Conservation (phyloP, 2,329 filamentous ascomycete species). For the Cordyceps javanica region DNA sequence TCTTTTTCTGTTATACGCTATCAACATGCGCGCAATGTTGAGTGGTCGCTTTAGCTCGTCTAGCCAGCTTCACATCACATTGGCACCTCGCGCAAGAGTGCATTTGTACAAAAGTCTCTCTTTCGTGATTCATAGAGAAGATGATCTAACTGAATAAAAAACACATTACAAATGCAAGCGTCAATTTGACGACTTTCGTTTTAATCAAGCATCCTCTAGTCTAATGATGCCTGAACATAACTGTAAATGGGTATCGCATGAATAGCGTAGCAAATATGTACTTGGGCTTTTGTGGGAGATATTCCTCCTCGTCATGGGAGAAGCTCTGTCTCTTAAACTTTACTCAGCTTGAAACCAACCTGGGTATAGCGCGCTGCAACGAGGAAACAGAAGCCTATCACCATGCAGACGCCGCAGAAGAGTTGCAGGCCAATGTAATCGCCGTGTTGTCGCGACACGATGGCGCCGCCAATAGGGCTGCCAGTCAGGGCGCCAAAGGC, state of each 20-base stretch:
- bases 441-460: slow-evolving; percentile 46
- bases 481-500: slow-evolving; percentile 61
- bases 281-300: background rate
- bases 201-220: background rate
- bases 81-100: too few relatives aligned
- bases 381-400: slow-evolving; percentile 24
- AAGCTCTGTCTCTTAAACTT: background rate
- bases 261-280: background rate
- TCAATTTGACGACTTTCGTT: background rate
- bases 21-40: too few relatives aligned
- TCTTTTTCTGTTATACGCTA: too few relatives aligned
- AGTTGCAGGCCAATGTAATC: slow-evolving; percentile 55
- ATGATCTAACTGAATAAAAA: background rate
- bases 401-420: slow-evolving; percentile 53
- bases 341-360: slow-evolving; percentile 23
- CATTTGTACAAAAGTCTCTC: too few relatives aligned
- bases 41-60: too few relatives aligned
- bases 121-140: background rate
- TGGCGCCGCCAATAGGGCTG: slow-evolving; percentile 60
- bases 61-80: too few relatives aligned
- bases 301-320: background rate
- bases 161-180: background rate
- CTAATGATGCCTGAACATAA: background rate
- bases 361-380: slow-evolving; percentile 27
- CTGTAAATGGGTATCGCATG: background rate